phyloP scores from a whole-genome alignment of 2,329 filamentous ascomycete species.

The Apiospora arundinis region DNA sequence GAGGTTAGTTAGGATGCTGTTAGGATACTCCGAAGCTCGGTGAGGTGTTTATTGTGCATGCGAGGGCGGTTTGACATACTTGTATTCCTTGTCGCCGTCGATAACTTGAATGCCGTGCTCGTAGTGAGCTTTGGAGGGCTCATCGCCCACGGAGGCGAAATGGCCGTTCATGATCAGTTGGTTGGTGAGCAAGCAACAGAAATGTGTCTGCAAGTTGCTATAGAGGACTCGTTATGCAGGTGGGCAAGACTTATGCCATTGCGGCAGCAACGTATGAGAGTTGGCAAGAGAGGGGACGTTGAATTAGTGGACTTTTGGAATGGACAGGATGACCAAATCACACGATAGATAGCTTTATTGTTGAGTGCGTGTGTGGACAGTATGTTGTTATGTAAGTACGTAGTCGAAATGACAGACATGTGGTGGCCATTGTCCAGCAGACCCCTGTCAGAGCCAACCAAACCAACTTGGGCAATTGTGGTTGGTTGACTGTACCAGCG shows the following conservation, averaged over 20 bases:
- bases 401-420: constrained; percentile 17
- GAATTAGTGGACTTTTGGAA: constrained; percentile 8
- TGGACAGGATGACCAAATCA: constrained; percentile 23
- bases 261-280: constrained; percentile 1
- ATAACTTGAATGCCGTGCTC: constrained; percentile 97
- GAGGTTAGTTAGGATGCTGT: constrained; percentile 24
- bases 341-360: constrained; percentile 17
- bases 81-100: constrained; percentile 95
- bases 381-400: constrained; percentile 14
- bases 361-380: constrained; percentile 22
- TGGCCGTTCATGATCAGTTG: constrained; percentile 72
- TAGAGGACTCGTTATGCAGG: constrained; percentile 11
- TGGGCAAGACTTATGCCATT: constrained; percentile 21
- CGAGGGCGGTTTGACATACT: constrained; percentile 63
- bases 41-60: constrained; percentile 21
- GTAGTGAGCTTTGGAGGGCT: constrained; percentile 71
- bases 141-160: constrained; percentile 75
- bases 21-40: not conserved
- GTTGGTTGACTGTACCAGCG: not conserved
- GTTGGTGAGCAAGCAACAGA: constrained; percentile 25
- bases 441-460: not conserved
- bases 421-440: constrained; percentile 14
- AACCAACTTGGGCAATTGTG: not conserved
- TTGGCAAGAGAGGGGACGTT: constrained; percentile 14
- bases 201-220: not conserved